Conservation (phyloP, 2,329 filamentous ascomycete genomes). For the Clonostachys rosea region DNA sequence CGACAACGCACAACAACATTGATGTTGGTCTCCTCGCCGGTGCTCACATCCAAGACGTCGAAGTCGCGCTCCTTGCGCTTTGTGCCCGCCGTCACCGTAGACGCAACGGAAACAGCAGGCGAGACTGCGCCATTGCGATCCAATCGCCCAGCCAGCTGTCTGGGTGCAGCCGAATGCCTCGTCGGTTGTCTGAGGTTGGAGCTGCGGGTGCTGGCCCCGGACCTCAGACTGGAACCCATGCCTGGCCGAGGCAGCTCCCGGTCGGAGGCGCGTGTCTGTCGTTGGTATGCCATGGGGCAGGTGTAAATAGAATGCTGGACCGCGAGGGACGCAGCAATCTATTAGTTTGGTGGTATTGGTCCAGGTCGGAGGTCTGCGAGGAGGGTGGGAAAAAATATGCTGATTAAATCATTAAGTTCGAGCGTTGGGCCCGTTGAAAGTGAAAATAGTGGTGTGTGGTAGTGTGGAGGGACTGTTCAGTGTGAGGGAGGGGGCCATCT, state of each 20-base stretch:
- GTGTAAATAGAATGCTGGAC: no score
- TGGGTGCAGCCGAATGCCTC: neutral
- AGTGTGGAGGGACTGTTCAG: no score
- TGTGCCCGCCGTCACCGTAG: conserved; percentile 55
- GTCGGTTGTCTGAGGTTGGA: conserved; percentile 3
- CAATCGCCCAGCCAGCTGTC: conserved; percentile 4
- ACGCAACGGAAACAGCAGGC: conserved; percentile 61
- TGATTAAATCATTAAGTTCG: no score
- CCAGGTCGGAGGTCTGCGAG: no score
- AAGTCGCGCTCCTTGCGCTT: conserved; percentile 90
- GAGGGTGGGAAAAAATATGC: no score
- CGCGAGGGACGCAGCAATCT: no score
- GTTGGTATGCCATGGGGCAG: conserved; percentile 23
- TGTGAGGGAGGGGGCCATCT: no score
- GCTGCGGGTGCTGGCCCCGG: conserved; percentile 13
- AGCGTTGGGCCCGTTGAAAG: neutral
- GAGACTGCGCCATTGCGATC: conserved; percentile 50
- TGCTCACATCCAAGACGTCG: conserved; percentile 54
- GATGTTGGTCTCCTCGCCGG: conserved; percentile 85
- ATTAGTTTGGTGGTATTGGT: no score
- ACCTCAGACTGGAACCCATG: conserved; percentile 21
- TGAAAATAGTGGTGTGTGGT: neutral
- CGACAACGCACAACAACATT: conserved; percentile 94
- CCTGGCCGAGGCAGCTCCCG: conserved; percentile 26
- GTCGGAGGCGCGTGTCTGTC: conserved; percentile 25